phyloP scores from a whole-genome alignment of 2,329 filamentous ascomycete genomes.

The Pezicula neosporulosa region DNA sequence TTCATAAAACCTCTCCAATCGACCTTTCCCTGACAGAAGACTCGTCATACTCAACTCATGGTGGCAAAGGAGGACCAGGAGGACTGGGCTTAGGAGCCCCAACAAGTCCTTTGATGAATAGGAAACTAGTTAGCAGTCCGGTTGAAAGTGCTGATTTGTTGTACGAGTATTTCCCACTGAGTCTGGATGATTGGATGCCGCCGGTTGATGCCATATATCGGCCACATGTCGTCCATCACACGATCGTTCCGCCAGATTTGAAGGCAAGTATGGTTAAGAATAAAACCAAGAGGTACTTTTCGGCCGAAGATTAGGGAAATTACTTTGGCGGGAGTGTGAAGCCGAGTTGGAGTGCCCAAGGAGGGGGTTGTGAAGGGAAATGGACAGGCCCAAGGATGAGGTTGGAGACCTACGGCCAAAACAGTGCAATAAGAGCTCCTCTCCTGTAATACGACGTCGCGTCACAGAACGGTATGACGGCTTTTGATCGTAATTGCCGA shows the following conservation, averaged over 20 bases:
- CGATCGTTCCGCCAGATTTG: constrained; percentile 64
- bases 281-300: constrained; percentile 70
- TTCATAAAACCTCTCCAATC: constrained; percentile 18
- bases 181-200: constrained; percentile 87
- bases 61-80: constrained; percentile 1
- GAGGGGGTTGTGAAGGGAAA: too few relatives aligned
- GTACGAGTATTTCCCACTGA: constrained; percentile 93
- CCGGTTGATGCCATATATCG: constrained; percentile 87
- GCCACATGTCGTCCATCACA: constrained; percentile 92
- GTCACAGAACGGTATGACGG: too few relatives aligned
- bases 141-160: constrained; percentile 77
- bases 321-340: too few relatives aligned
- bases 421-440: too few relatives aligned
- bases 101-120: constrained; percentile 27
- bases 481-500: neutral
- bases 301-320: constrained; percentile 45
- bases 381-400: too few relatives aligned
- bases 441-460: too few relatives aligned
- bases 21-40: constrained; percentile 27
- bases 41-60: constrained; percentile 8
- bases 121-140: constrained; percentile 48
- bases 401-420: too few relatives aligned
- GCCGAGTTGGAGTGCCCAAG: too few relatives aligned
- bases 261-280: constrained; percentile 65
- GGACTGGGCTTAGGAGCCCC: constrained; percentile 23